Base-by-base conservation (phyloP, 768 basidiomycete genomes). In the Rhizopogon roseolus region DNA sequence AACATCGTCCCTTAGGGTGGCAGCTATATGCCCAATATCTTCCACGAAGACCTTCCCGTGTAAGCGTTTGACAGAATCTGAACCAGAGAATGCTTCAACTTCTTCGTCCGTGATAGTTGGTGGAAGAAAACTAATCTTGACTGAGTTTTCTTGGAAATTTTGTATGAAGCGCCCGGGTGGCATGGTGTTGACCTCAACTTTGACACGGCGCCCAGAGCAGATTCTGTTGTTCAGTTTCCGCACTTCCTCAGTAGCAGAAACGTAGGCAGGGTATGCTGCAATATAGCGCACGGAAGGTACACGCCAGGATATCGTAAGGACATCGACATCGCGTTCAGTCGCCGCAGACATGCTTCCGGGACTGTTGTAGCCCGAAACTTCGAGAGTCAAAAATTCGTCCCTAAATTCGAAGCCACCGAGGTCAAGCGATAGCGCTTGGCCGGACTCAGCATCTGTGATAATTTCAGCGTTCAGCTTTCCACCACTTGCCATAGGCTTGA, bases 341-440 rank as follows among this genome's bases (percentile, higher is more conserved):
- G 64, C 67, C 17, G 64, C 66, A 10, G 61, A 74, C 81, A 81
- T 81, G 6, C 73, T 70, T 38, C 72, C 72, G 11, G 69, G 55
- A 50, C 66, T 67, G 34, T 70, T 68, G 45, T 72, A 74, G 37
- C 74, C 63, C 41, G 68, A 66, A 29, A 78, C 66, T 57, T 77
- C 76, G 39, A 83, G 74, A 7, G 58, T 60, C 7, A 84, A 64
- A 0, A 43, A 59, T 29, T 77, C 70, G 1, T 76, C 68, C 6
- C 75, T 67, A 52, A 84, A 81, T 32, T 77, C 74, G 50, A 75
- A 66, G 3, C 73, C 81, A 43, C 84, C 76, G 8, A 84, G 68
- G 4, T 72, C 75, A 13, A 60, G 28, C 5, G 76, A 71, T 17
- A 84, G 65, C 0, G 65, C 66, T 27, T 71, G 65, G 2, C 75